Evolutionary conservation across 2,329 filamentous ascomycete genomes (phyloP).

Genomic region (Fusarium acutatum): DNA sequence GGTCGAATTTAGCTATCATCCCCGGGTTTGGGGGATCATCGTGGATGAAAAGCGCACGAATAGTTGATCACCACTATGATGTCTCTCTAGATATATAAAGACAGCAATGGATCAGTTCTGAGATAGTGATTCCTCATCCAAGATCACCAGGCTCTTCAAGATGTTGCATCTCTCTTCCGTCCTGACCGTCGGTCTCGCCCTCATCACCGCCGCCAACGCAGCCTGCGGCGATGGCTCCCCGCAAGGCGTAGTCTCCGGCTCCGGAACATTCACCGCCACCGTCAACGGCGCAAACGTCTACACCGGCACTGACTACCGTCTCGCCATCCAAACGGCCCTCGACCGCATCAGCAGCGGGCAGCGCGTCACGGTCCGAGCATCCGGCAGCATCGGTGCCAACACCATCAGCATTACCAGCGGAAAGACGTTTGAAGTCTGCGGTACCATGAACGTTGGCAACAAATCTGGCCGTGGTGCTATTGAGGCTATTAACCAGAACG

Average conservation of each 20-base stretch:
- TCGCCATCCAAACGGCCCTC: slow-evolving; percentile 63
- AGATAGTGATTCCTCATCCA: background rate
- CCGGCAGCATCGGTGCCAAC: slow-evolving; percentile 62
- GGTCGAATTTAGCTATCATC: background rate
- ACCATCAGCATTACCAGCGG: slow-evolving; percentile 61
- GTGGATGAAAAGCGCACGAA: background rate
- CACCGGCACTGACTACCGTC: slow-evolving; percentile 61
- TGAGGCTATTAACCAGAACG: slow-evolving; percentile 57
- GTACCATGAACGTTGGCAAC: slow-evolving; percentile 59
- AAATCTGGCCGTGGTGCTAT: slow-evolving; percentile 60
- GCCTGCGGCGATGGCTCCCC: slow-evolving; percentile 60
- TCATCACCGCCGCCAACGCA: slow-evolving; percentile 49
- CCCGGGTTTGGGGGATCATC: background rate
- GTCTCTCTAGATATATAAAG: background rate
- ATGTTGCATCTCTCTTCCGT: slow-evolving; percentile 49
- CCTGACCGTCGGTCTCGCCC: slow-evolving; percentile 52
- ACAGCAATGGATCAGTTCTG: fast-evolving
- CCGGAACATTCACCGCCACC: slow-evolving; percentile 55
- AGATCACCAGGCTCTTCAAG: background rate
- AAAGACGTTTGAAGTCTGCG: slow-evolving; percentile 67
- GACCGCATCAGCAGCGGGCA: slow-evolving; percentile 61
- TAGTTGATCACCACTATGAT: background rate
- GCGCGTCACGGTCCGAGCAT: slow-evolving; percentile 62
- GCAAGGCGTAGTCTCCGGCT: slow-evolving; percentile 57
- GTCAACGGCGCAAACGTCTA: slow-evolving; percentile 58